Conservation (phyloP, 805 yeast species). For the Jamesozyma rosinii region DNA sequence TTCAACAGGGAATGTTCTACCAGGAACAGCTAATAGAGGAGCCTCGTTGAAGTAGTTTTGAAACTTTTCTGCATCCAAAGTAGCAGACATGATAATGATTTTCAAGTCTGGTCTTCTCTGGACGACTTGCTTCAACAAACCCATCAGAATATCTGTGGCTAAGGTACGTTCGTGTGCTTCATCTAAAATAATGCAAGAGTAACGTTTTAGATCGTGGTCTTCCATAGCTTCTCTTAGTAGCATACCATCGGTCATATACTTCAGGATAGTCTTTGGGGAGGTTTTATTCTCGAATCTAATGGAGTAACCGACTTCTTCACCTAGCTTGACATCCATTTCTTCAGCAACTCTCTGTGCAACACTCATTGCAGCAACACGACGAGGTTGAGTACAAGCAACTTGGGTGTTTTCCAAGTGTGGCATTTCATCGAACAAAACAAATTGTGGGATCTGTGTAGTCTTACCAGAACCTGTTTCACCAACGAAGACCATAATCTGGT, state of each 20-base stretch:
- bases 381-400: conserved; percentile 93
- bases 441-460: conserved; percentile 96
- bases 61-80: conserved; percentile 93
- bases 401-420: conserved; percentile 77
- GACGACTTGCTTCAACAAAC: conserved; percentile 75
- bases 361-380: conserved; percentile 98
- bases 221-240: conserved; percentile 94
- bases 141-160: conserved; percentile 95
- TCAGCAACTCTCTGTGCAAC: conserved; percentile 96
- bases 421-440: conserved; percentile 81
- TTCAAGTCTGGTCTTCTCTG: conserved; percentile 78
- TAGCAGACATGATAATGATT: conserved; percentile 93
- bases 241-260: conserved; percentile 99
- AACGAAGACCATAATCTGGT: conserved; percentile 94
- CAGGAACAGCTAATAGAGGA: conserved; percentile 92
- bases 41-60: conserved; percentile 84
- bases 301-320: conserved; percentile 91
- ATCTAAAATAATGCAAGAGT: conserved; percentile 86
- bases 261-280: conserved; percentile 66
- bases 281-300: conserved; percentile 91
- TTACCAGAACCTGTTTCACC: conserved; percentile 99
- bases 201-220: conserved; percentile 70
- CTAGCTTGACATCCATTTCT: conserved; percentile 88
- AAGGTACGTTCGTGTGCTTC: conserved; percentile 98
- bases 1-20: conserved; percentile 96